These are phyloP conservation scores for Spinacia oleracea DNA, from an alignment of 179 eudicot genomes.

Conservation along the genomic window DNA sequence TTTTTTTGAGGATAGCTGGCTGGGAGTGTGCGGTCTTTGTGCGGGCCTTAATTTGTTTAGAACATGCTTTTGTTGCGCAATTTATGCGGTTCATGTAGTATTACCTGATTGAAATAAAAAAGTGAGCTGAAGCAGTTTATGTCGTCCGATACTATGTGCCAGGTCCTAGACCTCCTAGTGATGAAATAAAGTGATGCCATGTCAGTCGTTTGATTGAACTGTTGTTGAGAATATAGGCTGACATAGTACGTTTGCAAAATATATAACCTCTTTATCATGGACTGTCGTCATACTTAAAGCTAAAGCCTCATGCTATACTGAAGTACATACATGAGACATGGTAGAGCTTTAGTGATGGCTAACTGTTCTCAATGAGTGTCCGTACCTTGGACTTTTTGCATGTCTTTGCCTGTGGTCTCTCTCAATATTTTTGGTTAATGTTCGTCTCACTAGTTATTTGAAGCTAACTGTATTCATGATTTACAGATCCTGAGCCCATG, in stretches of 20 bases:
- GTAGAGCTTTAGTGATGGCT: not conserved
- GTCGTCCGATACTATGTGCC: not conserved
- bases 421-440: not conserved
- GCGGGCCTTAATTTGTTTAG: not conserved
- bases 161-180: no score
- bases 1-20: not conserved
- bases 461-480: constrained; percentile 12
- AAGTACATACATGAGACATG: not conserved
- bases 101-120: not conserved
- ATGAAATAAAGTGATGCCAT: no score
- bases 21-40: not conserved
- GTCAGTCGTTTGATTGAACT: no score
- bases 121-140: not conserved
- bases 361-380: not conserved
- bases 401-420: constrained; percentile 2
- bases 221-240: not conserved
- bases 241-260: no score
- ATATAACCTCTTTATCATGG: no score
- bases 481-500: constrained; percentile 76
- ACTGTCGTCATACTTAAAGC: not conserved
- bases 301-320: not conserved
- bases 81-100: not conserved
- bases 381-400: not conserved
- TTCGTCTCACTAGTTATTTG: not conserved
- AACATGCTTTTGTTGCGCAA: not conserved